phyloP scores from a whole-genome alignment of 2,329 filamentous ascomycete genomes.

The Arthrinium phaeospermum region DNA sequence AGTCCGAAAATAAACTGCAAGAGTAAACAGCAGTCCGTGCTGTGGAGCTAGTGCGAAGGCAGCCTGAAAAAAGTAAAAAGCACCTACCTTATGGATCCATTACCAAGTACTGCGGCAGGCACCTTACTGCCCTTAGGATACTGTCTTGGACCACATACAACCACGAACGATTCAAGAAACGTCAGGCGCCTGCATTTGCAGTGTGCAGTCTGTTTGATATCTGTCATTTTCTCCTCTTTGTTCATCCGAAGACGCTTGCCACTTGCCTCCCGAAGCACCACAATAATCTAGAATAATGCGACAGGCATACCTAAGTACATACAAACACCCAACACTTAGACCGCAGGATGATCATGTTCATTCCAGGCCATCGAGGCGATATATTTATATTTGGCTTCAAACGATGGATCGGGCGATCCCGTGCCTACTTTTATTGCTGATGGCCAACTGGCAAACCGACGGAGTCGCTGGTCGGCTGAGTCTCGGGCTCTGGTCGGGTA shows the following conservation, averaged over 20 bases:
- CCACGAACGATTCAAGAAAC: background rate
- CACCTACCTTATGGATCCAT: no score
- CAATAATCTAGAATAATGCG: background rate
- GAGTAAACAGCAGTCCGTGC: background rate
- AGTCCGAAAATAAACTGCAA: background rate
- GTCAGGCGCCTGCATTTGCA: background rate
- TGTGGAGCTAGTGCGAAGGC: background rate
- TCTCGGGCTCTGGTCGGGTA: background rate
- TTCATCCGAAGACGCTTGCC: background rate
- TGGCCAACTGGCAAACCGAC: background rate
- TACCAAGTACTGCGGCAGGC: no score
- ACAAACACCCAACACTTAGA: no score
- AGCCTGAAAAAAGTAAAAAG: background rate
- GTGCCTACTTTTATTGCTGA: slow-evolving; percentile 6
- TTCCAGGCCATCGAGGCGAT: background rate
- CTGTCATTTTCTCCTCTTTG: background rate
- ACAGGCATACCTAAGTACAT: no score
- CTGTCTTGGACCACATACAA: no score
- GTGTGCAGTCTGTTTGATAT: background rate
- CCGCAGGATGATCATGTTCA: background rate
- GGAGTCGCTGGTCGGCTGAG: background rate
- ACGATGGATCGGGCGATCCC: slow-evolving; percentile 15
- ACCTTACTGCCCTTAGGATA: background rate
- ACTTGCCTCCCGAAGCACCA: background rate
- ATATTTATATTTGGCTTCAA: slow-evolving; percentile 6